Percentiles rank a stretch among this genome's conserved stretches.
Evolutionary conservation across 1,139 yeast species (phyloP).

Genomic region (Candida pseudoviswanathii): DNA sequence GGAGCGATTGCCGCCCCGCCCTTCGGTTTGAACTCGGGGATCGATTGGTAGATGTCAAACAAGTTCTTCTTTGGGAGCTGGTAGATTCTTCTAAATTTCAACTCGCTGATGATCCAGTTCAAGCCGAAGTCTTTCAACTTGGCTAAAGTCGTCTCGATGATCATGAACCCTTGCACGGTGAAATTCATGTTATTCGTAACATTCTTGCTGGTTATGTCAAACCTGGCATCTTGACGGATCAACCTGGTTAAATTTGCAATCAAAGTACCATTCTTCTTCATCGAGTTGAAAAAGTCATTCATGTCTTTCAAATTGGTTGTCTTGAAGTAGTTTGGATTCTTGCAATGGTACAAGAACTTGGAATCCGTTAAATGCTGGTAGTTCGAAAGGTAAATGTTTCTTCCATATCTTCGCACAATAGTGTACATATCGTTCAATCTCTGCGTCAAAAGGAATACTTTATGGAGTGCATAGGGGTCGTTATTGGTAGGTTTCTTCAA

Average conservation of each 20-base stretch:
- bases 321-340: conserved; percentile 30
- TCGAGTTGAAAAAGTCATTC: conserved; percentile 46
- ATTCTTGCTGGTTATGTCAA: conserved; percentile 37
- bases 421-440: conserved; percentile 51
- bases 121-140: conserved; percentile 37
- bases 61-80: conserved; percentile 31
- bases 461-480: conserved; percentile 46
- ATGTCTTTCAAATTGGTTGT: conserved; percentile 33
- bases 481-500: conserved; percentile 22
- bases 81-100: conserved; percentile 38
- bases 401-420: conserved; percentile 44
- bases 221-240: conserved; percentile 46
- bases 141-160: conserved; percentile 25
- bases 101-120: conserved; percentile 39
- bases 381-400: conserved; percentile 46
- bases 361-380: conserved; percentile 43
- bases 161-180: conserved; percentile 30
- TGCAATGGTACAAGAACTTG: conserved; percentile 33
- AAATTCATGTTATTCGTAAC: conserved; percentile 44
- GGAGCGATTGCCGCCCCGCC: background rate
- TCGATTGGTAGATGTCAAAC: conserved; percentile 19
- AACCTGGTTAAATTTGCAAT: conserved; percentile 53
- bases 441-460: conserved; percentile 46
- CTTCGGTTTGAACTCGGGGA: conserved; percentile 16
- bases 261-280: conserved; percentile 55